Evolutionary conservation across 73 alveolate species (phyloP), one percentile per base, ranked within the genome.

Genomic region (Durusdinium trenchii): DNA sequence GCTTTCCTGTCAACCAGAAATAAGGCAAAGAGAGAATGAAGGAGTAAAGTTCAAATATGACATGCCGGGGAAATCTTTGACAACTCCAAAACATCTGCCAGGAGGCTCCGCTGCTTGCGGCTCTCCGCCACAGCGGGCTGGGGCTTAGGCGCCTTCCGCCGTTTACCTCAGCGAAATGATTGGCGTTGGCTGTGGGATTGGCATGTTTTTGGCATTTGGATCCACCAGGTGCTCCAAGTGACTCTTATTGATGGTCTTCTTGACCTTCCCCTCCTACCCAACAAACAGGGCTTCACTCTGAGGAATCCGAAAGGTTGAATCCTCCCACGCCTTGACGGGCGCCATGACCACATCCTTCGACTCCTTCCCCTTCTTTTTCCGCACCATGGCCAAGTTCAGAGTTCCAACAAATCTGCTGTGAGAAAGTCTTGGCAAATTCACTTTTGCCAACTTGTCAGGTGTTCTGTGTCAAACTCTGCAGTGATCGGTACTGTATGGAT

Each of bases 231-330:
- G n/a, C 32, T 35, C 75, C 94, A 52, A 84, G 94, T 5, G 14
- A 30, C 94, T 84, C 94, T 84, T 84, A 75, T 51, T 84, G 94
- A 84, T 84, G 94, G 94, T 84, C 75, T 51, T 48, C n/a, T 51
- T 48, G 47, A 84, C 94, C 36, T 84, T 84, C 51, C 94, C 75
- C 40, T 84, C 94, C 94, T 84, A 38, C 38, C 28, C 6, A 75
- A 1, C 69, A 2, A 60, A 32, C 73, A 60, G 30, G 18, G 73
- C 18, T 0, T 23, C 73, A 0, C n/a, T 60, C 1, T 32, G 30
- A 23, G 73, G n/a, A 60, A 60, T 60, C 18, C 73, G 73, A 32
- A 60, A 23, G 30, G 30, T n/a, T n/a, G n/a, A n/a, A n/a, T n/a
- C n/a, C n/a, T n/a, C n/a, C n/a, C n/a, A n/a, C n/a, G n/a, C n/a